phyloP scores from a whole-genome alignment of 108 stramenopile genomes.

The Fragilaria crotonensis region DNA sequence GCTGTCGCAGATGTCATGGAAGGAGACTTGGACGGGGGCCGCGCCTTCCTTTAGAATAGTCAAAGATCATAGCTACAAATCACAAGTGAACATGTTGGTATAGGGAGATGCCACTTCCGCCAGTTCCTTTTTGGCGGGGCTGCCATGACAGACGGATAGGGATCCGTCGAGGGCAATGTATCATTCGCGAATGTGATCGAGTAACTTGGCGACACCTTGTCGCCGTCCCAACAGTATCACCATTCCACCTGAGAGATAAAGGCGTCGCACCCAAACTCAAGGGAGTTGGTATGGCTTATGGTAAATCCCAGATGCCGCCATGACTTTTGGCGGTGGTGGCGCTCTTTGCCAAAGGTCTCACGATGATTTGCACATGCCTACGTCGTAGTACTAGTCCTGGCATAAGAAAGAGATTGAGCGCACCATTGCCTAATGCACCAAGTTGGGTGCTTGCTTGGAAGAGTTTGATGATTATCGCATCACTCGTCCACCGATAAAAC shows the following conservation, averaged over 20 bases:
- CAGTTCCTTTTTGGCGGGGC: conserved; percentile 96
- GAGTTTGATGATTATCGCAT: conserved; percentile 93
- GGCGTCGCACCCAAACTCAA: too few relatives aligned
- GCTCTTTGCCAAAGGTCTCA: conserved; percentile 93
- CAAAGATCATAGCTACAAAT: conserved; percentile 55
- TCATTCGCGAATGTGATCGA: conserved; percentile 93
- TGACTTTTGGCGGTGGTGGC: conserved; percentile 92
- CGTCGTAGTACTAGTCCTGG: too few relatives aligned
- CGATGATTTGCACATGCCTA: conserved; percentile 94
- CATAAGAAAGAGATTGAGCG: conserved; percentile 95
- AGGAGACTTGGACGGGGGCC: conserved; percentile 65
- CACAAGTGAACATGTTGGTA: conserved; percentile 70
- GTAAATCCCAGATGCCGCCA: too few relatives aligned
- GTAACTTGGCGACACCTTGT: conserved; percentile 94
- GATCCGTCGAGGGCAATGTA: conserved; percentile 90
- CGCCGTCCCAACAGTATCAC: too few relatives aligned
- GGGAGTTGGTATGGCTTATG: too few relatives aligned
- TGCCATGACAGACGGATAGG: conserved; percentile 90
- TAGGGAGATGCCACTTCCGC: conserved; percentile 97
- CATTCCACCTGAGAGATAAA: too few relatives aligned
- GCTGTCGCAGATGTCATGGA: conserved; percentile 58
- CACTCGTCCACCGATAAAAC: conserved; percentile 83
- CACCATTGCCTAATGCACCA: too few relatives aligned
- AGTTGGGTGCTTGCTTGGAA: conserved; percentile 89
- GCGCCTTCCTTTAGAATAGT: conserved; percentile 64